phyloP scores from a whole-genome alignment of 768 basidiomycete genomes.

The Gelatoporia subvermispora region DNA sequence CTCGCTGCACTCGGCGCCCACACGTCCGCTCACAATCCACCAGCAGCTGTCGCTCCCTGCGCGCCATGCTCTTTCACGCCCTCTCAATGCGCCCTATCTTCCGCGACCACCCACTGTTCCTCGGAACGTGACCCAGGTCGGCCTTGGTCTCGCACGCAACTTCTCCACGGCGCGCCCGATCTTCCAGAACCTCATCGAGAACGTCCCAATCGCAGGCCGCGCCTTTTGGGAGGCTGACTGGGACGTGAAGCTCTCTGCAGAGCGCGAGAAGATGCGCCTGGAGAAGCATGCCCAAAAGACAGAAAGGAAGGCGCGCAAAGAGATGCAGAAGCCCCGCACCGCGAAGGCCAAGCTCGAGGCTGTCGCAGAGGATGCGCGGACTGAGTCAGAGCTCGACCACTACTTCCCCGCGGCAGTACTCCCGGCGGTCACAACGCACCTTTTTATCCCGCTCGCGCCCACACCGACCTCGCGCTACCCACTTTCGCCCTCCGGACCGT shows the following conservation, averaged over 20 bases:
- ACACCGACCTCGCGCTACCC: conserved; percentile 66
- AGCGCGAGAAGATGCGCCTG: conserved; percentile 22
- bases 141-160: conserved; percentile 70
- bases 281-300: conserved; percentile 18
- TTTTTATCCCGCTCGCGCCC: conserved; percentile 74
- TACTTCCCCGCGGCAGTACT: conserved; percentile 49
- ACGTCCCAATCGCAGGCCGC: conserved; percentile 67
- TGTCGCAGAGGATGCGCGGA: conserved; percentile 8
- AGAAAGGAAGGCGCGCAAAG: conserved; percentile 21
- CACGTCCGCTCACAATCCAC: conserved; percentile 37
- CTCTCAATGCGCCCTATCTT: conserved; percentile 43
- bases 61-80: conserved; percentile 45
- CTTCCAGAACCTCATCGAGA: conserved; percentile 72
- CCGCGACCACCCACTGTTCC: conserved; percentile 53
- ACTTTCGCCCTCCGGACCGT: conserved; percentile 32
- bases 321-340: conserved; percentile 23
- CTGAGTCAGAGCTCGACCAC: conserved; percentile 43
- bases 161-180: conserved; percentile 71
- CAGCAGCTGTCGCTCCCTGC: conserved; percentile 53
- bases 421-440: conserved; percentile 50
- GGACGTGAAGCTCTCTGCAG: conserved; percentile 52
- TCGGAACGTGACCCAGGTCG: conserved; percentile 56
- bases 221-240: conserved; percentile 73
- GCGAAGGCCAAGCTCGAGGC: conserved; percentile 12
- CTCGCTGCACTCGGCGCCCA: conserved; percentile 21